Evolutionary conservation across 352 stramenopile genomes (phyloP).

Genomic region (Globisporangium cylindrosporum): DNA sequence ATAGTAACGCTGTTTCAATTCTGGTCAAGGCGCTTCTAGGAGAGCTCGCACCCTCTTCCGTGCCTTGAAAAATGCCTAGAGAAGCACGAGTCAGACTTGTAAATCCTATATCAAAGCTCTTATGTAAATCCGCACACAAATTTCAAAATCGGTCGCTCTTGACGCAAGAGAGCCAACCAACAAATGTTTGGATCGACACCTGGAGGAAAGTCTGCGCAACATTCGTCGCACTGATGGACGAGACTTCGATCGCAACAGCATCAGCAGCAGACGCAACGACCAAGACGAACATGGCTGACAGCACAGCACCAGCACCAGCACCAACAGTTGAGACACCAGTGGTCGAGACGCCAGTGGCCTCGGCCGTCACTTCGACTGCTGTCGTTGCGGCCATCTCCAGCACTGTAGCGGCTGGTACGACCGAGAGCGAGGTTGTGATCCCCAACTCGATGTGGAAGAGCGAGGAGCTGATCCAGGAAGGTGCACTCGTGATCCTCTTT

Average conservation of each 20-base stretch:
- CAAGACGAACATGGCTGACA: slow-evolving; percentile 1
- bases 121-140: too few relatives aligned
- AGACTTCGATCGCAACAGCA: not conserved
- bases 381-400: not conserved
- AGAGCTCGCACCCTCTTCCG: too few relatives aligned
- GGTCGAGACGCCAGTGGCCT: not conserved
- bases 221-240: not conserved
- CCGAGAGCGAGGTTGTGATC: slow-evolving; percentile 27
- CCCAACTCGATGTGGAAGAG: slow-evolving; percentile 74
- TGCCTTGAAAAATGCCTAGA: too few relatives aligned
- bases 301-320: not conserved
- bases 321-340: not conserved
- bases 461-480: slow-evolving; percentile 49
- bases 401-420: not conserved
- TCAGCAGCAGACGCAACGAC: not conserved
- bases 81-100: too few relatives aligned
- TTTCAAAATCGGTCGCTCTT: too few relatives aligned
- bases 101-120: too few relatives aligned
- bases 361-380: not conserved
- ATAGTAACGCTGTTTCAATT: too few relatives aligned
- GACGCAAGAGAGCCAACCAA: too few relatives aligned
- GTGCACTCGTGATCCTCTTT: slow-evolving; percentile 97
- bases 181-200: too few relatives aligned
- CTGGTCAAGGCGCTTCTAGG: too few relatives aligned
- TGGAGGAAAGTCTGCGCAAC: not conserved